phyloP scores from a whole-genome alignment of 2,329 filamentous ascomycete species.

The Cladosporium sp. region DNA sequence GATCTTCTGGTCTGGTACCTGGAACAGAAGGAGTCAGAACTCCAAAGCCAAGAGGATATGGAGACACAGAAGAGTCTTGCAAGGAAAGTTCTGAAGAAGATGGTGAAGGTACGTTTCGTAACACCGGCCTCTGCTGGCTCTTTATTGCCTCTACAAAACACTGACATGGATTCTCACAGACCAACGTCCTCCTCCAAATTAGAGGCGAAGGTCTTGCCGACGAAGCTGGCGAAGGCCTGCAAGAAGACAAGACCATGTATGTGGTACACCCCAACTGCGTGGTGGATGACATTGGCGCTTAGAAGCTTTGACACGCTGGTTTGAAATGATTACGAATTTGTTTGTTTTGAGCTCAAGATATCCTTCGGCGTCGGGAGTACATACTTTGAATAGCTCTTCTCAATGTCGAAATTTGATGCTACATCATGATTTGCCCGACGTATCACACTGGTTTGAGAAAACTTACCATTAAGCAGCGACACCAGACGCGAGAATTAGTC shows the following conservation, averaged over 20 bases:
- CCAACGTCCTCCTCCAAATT: conserved; percentile 57
- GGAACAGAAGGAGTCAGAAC: conserved; percentile 80
- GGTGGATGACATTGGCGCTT: conserved; percentile 53
- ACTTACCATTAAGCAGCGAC: no score
- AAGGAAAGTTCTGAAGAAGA: conserved; percentile 84
- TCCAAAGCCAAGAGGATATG: conserved; percentile 77
- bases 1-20: conserved; percentile 84
- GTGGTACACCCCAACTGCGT: conserved; percentile 93
- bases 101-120: conserved; percentile 74
- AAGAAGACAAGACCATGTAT: conserved; percentile 63
- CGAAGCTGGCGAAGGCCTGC: conserved; percentile 58
- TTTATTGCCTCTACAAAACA: background rate
- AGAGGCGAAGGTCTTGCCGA: conserved; percentile 86
- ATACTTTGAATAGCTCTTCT: background rate
- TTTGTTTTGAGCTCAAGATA: background rate
- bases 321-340: background rate
- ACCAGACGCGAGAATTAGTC: no score
- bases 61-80: conserved; percentile 69
- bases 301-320: background rate
- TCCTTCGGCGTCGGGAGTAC: conserved; percentile 5
- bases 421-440: no score
- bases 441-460: no score
- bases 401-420: no score
- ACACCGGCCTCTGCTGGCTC: background rate
- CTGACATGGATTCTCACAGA: conserved; percentile 34